These are phyloP conservation scores for Dictyostelium brefeldianum DNA, from an alignment of 78 protist genomes.

Conservation along the genomic window DNA sequence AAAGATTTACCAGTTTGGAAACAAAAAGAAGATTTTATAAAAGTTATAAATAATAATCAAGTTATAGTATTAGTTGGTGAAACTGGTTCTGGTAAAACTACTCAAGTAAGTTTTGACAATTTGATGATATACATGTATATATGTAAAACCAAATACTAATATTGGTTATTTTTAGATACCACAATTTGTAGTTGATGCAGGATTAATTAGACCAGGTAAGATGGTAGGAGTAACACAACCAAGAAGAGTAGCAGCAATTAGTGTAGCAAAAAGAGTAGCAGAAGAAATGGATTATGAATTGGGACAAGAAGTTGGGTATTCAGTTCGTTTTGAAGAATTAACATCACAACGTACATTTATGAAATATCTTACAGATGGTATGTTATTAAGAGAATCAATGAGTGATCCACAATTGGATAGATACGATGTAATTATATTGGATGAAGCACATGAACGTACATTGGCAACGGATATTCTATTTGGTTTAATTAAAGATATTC, in stretches of 20 bases:
- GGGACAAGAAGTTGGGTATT: slow-evolving; percentile 98
- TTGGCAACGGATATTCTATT: slow-evolving; percentile 99
- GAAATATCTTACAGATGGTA: slow-evolving; percentile 98
- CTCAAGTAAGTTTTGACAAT: slow-evolving; percentile 85
- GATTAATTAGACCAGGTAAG: slow-evolving; percentile 33
- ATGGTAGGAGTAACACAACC: slow-evolving; percentile 99
- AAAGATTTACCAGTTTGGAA: slow-evolving; percentile 95
- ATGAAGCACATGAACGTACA: slow-evolving; percentile 99
- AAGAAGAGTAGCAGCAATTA: slow-evolving; percentile 98
- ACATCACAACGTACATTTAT: slow-evolving; percentile 90
- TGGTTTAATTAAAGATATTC: slow-evolving; percentile 94
- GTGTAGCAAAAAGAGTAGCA: slow-evolving; percentile 96
- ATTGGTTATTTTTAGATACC: slow-evolving; percentile 20
- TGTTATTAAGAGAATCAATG: slow-evolving; percentile 99
- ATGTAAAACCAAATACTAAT: background rate
- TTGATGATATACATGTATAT: background rate
- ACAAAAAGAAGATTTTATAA: slow-evolving; percentile 84
- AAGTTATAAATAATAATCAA: slow-evolving; percentile 85
- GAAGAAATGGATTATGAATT: slow-evolving; percentile 99
- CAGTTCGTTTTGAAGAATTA: slow-evolving; percentile 99
- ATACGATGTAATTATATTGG: slow-evolving; percentile 96
- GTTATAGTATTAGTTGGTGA: slow-evolving; percentile 98
- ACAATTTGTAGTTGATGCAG: slow-evolving; percentile 88
- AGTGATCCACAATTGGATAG: slow-evolving; percentile 93
- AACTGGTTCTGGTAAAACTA: slow-evolving; percentile 99